Base-by-base conservation (phyloP, 768 basidiomycete genomes). In the Hemileccinum impolitum region DNA sequence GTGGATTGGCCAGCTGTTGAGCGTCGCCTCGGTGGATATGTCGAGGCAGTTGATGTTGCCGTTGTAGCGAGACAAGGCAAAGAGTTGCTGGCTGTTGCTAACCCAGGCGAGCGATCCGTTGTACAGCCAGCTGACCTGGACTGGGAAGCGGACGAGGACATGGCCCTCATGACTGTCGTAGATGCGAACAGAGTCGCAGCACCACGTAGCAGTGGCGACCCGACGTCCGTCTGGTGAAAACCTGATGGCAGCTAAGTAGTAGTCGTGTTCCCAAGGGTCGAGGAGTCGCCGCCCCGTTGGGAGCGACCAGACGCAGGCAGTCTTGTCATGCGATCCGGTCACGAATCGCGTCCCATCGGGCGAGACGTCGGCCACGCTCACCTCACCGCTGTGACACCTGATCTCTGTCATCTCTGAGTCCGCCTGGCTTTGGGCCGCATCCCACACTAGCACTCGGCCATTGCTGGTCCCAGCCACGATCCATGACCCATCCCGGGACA, bases 181-280 rank as follows among this genome's bases (percentile, higher is more conserved):
- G 11, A 57, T 23, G 5, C 13, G 51, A 17, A 57, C 12, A 15
- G 40, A 39, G 2, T 39, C 0, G 17, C 26, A 8, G 9, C 13
- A n/a, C 28, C 28, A 30, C 28, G 28, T 30, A 30, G 37, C 48
- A 7, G 26, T 28, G 6, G 48, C 46, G 10, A 55, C 13, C 14
- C 38, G 21, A 13, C 25, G 14, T 6, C 57, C 49, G 6, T 37
- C 18, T 4, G 57, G 57, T 3, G 57, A 58, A 19, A 51, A 59
- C 6, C 39, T 55, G 34, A 43, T 23, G 3, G 37, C 39, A 14
- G 19, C 44, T 13, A 52, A 19, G 4, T 1, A 9, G 7, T 14
- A 7, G 11, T 18, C 3, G 8, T 43, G 28, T 12, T 17, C 14
- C 14, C 37, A 10, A 10, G 38, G 45, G 4, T 17, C 36, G 1